These are phyloP conservation scores for Cercospora citrullina DNA, from an alignment of 2,329 filamentous ascomycete genomes.

Conservation along the genomic window DNA sequence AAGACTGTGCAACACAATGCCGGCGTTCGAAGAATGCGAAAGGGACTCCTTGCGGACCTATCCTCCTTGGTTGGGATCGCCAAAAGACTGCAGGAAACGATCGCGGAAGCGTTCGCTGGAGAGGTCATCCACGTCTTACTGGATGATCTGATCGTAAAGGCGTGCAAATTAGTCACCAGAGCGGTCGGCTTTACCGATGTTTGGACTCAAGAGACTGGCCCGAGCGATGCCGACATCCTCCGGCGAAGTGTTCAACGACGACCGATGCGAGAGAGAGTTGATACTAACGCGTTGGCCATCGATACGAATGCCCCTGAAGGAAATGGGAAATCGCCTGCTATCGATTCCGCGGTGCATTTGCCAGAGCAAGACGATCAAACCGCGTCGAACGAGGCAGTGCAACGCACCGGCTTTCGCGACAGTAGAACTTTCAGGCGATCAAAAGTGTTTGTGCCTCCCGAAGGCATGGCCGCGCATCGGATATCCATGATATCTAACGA, in stretches of 20 bases:
- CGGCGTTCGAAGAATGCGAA: constrained; percentile 74
- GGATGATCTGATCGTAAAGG: constrained; percentile 90
- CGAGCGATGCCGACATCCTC: neutral
- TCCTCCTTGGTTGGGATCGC: constrained; percentile 86
- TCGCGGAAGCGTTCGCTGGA: constrained; percentile 53
- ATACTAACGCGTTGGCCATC: constrained; percentile 14
- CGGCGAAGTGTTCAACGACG: constrained; percentile 7
- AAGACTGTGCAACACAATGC: constrained; percentile 73
- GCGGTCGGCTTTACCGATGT: constrained; percentile 88
- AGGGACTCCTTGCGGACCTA: constrained; percentile 83
- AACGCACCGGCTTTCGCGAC: constrained; percentile 6
- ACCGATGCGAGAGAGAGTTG: neutral
- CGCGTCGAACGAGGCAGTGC: constrained; percentile 8
- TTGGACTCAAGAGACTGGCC: constrained; percentile 52
- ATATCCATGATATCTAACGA: constrained; percentile 33
- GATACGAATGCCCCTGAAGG: constrained; percentile 17
- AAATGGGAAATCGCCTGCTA: constrained; percentile 10
- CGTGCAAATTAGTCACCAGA: constrained; percentile 90
- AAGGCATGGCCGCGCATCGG: constrained; percentile 33
- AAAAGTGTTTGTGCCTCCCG: constrained; percentile 24
- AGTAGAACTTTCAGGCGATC: constrained; percentile 15
- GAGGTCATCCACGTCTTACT: constrained; percentile 72
- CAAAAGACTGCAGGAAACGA: constrained; percentile 77
- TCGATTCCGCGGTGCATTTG: constrained; percentile 30
- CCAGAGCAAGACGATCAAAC: constrained; percentile 13